A percentile compares a stretch with the other conserved stretches of the same genome.
Evolutionary conservation across 768 basidiomycete genomes (phyloP).

Genomic region (Strobilomyces dryophilus): DNA sequence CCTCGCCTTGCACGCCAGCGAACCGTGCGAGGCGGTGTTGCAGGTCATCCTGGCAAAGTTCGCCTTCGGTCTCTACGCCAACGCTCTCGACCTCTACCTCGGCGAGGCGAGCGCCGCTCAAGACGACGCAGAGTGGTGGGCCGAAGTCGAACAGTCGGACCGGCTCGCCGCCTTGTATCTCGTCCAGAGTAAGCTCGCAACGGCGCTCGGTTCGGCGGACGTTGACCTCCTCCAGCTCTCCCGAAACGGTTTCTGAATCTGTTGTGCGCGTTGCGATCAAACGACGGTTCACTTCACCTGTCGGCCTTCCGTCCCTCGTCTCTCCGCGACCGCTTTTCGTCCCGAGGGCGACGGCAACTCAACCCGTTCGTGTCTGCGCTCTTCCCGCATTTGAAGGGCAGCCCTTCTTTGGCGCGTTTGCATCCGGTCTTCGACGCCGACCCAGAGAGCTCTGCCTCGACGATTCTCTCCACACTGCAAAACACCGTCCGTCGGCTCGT

Average conservation of each 20-base stretch:
- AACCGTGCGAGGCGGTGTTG: conserved; percentile 4
- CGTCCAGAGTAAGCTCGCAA: conserved; percentile 62
- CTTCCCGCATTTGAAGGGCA: conserved; percentile 58
- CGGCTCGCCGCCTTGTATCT: conserved; percentile 59
- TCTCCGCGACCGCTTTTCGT: conserved; percentile 46
- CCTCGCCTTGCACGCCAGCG: neutral
- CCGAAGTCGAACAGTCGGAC: conserved; percentile 58
- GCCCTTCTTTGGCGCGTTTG: conserved; percentile 22
- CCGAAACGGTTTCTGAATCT: conserved; percentile 30
- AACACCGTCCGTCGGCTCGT: conserved; percentile 10
- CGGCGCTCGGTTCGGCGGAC: neutral
- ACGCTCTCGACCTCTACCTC: conserved; percentile 61
- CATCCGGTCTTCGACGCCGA: conserved; percentile 6
- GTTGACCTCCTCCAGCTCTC: conserved; percentile 20
- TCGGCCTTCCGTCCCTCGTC: conserved; percentile 46
- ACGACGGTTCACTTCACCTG: conserved; percentile 42
- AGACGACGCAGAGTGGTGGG: conserved; percentile 84
- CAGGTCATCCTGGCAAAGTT: conserved; percentile 46
- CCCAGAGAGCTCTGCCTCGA: conserved; percentile 5
- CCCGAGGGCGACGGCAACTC: conserved; percentile 42
- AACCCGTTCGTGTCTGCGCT: conserved; percentile 51
- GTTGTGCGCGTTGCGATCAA: conserved; percentile 38
- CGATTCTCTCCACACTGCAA: conserved; percentile 6
- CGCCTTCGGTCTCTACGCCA: conserved; percentile 56
- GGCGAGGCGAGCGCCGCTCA: conserved; percentile 67